Base-by-base conservation (phyloP, 805 yeast genomes). In the Wickerhamomyces rabaulensis region DNA sequence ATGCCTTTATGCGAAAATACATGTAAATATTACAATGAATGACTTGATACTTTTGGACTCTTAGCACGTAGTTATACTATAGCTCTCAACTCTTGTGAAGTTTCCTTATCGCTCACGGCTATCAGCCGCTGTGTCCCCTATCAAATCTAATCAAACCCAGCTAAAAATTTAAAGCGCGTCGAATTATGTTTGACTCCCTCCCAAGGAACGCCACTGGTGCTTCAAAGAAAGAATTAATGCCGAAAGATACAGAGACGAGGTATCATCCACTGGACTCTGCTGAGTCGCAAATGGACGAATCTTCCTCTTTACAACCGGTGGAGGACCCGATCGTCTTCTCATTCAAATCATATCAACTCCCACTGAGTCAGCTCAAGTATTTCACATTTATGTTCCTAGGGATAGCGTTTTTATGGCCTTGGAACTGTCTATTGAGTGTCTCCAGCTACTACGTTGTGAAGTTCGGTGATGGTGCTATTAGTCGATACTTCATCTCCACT, bases 351-450 rank as follows among this genome's bases (percentile, higher is more conserved):
- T 6, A 27, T 4, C 9, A 6, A n/a, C 12, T 45, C 9, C 36
- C 29, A 17, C 26, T 49, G 4, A 35, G 46, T n/a, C 37, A 37
- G 6, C 22, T 56, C 12, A 53, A 57, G 40, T 87, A 86, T 58
- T 23, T 74, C 10, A 78, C 92, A 0, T 89, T 84, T 57, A 66
- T 80, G 21, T 55, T 78, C 12, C 74, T 87, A 8, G 97, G 97
- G 0, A 73, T 88, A 13, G 84, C 96, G 1, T 71, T 85, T 19
- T 71, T 92, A 19, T 92, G 98, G 97, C 98, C 98, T 0, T 92
- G 98, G 97, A 94, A 92, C 70, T 82, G 94, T 55, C 84, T 91
- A 52, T 66, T 94, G 9, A 80, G 95, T 1, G 96, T 97, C 0
- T 78, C 96, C 0, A 84, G 85, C 9, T 90, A 88, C 65, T 88